Evolutionary conservation across 2,329 filamentous ascomycete species (phyloP).

Genomic region (Leptographium galeiforme): DNA sequence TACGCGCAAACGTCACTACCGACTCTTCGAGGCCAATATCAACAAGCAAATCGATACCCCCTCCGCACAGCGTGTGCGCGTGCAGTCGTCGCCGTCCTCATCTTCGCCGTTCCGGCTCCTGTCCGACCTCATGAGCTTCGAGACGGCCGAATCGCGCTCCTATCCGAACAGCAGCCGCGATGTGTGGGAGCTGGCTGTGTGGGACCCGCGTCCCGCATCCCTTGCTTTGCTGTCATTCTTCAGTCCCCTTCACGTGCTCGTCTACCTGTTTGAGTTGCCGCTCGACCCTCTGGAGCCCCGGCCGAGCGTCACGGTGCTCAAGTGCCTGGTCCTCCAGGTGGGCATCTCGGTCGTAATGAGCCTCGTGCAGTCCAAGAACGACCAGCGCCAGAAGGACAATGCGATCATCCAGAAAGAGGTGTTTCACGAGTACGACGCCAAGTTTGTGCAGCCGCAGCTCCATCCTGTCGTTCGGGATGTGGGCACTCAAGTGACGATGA

Average conservation of each 20-base stretch:
- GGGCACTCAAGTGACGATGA: slow-evolving; percentile 58
- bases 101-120: slow-evolving; percentile 69
- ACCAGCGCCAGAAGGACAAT: slow-evolving; percentile 74
- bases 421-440: slow-evolving; percentile 87
- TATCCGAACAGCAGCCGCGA: slow-evolving; percentile 72
- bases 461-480: slow-evolving; percentile 67
- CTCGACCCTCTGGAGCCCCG: slow-evolving; percentile 60
- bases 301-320: slow-evolving; percentile 77
- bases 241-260: slow-evolving; percentile 81
- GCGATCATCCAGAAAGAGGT: slow-evolving; percentile 82
- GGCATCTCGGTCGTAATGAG: slow-evolving; percentile 68
- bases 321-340: slow-evolving; percentile 60
- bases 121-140: slow-evolving; percentile 50
- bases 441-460: slow-evolving; percentile 85
- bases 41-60: slow-evolving; percentile 65
- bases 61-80: slow-evolving; percentile 75
- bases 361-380: slow-evolving; percentile 59
- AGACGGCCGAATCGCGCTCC: slow-evolving; percentile 66
- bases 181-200: slow-evolving; percentile 89
- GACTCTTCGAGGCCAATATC: slow-evolving; percentile 78
- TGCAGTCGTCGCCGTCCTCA: slow-evolving; percentile 63
- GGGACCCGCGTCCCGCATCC: slow-evolving; percentile 81
- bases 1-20: slow-evolving; percentile 69
- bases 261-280: slow-evolving; percentile 82
- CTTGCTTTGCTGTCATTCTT: slow-evolving; percentile 79